phyloP scores from a whole-genome alignment of 176 grass and related monocot species.

The Dendrocalamus sinicus region DNA sequence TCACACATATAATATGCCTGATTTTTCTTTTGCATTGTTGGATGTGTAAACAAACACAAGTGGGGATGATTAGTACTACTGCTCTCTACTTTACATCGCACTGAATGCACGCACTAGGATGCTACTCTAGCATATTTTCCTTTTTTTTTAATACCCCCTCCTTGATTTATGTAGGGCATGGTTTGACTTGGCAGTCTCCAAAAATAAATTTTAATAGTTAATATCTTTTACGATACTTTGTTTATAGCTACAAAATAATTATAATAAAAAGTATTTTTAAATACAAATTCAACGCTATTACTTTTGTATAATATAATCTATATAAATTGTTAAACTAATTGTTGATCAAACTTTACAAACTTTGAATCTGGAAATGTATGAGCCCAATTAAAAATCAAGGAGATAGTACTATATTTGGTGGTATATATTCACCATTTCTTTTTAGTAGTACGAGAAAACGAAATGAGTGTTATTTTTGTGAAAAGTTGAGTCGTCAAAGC shows the following conservation, averaged over 20 bases:
- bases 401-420: not conserved
- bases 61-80: not conserved
- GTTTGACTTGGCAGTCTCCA: too few species aligned
- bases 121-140: not conserved
- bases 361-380: too few species aligned
- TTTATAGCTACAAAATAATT: too few species aligned
- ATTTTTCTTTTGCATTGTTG: not conserved
- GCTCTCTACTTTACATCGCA: not conserved
- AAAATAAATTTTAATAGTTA: too few species aligned
- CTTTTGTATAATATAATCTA: too few species aligned
- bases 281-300: too few species aligned
- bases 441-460: not conserved
- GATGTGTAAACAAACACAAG: not conserved
- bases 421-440: not conserved
- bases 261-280: too few species aligned
- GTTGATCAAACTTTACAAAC: too few species aligned
- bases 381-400: too few species aligned
- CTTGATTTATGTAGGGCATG: too few species aligned
- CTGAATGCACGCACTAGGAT: conserved; percentile 17
- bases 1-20: not conserved
- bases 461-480: conserved; percentile 3
- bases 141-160: not conserved
- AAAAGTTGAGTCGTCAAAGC: conserved; percentile 9
- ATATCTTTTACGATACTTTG: too few species aligned
- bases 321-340: too few species aligned